Conservation (phyloP, 495 filamentous ascomycete species). For the Sordaria brevicollis region DNA sequence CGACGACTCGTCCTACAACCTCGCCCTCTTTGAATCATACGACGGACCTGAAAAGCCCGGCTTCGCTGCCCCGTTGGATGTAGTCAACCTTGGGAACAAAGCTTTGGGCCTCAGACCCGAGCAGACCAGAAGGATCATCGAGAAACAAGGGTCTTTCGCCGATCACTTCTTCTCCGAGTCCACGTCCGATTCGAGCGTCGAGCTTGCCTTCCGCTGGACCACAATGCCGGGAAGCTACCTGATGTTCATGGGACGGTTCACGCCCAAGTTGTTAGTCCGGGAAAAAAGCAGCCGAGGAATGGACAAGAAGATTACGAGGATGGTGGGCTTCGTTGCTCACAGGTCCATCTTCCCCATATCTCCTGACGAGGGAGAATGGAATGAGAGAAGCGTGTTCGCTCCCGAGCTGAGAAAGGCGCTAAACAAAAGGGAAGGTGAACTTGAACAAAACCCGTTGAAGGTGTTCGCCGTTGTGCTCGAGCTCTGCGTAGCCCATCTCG, state of each 20-base stretch:
- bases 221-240: neutral
- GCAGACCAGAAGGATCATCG: neutral
- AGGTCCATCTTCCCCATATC: neutral
- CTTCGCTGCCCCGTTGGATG: neutral
- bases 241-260: neutral
- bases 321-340: neutral
- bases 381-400: neutral
- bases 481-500: neutral
- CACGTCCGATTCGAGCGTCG: neutral
- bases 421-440: neutral
- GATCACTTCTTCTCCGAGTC: neutral
- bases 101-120: rapidly evolving
- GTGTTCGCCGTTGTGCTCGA: neutral
- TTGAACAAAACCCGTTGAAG: neutral
- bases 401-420: neutral
- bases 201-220: neutral
- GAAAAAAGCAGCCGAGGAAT: no score
- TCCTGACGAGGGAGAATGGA: no score
- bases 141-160: neutral
- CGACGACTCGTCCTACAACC: no score
- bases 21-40: neutral
- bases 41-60: neutral
- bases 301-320: no score
- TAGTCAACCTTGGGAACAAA: rapidly evolving
- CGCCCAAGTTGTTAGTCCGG: no score